Conservation (phyloP, 129 eudicot species). For the Erigeron canadensis region DNA sequence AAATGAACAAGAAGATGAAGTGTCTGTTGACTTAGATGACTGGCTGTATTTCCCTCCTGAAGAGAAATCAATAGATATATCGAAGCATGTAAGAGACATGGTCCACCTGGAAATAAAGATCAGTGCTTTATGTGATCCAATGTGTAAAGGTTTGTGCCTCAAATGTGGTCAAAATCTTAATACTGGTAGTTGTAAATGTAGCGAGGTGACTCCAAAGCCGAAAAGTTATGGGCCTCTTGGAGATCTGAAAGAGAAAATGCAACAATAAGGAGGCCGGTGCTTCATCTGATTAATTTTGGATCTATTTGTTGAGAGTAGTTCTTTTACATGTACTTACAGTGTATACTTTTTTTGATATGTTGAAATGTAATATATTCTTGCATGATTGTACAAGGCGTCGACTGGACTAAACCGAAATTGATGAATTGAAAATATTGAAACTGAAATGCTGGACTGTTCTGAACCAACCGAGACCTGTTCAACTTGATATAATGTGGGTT, state of each 20-base stretch:
- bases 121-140: conserved; percentile 58
- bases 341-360: neutral
- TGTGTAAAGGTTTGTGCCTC: conserved; percentile 78
- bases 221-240: conserved; percentile 67
- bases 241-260: conserved; percentile 54
- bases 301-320: neutral
- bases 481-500: too few relatives aligned
- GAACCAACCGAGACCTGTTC: neutral
- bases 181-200: conserved; percentile 53
- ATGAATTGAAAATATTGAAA: neutral
- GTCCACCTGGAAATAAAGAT: conserved; percentile 79
- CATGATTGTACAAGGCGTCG: neutral
- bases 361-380: neutral
- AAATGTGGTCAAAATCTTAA: conserved; percentile 76
- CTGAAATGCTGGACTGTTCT: neutral
- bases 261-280: conserved; percentile 34
- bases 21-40: conserved; percentile 69
- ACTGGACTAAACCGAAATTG: neutral
- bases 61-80: conserved; percentile 72
- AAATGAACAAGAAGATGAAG: conserved; percentile 47
- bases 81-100: conserved; percentile 82
- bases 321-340: neutral
- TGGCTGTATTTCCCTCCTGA: conserved; percentile 71
- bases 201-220: conserved; percentile 31
- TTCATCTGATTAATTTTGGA: neutral